Base-by-base conservation (phyloP, 805 yeast genomes). In the Wickerhamiella sergipiensis region DNA sequence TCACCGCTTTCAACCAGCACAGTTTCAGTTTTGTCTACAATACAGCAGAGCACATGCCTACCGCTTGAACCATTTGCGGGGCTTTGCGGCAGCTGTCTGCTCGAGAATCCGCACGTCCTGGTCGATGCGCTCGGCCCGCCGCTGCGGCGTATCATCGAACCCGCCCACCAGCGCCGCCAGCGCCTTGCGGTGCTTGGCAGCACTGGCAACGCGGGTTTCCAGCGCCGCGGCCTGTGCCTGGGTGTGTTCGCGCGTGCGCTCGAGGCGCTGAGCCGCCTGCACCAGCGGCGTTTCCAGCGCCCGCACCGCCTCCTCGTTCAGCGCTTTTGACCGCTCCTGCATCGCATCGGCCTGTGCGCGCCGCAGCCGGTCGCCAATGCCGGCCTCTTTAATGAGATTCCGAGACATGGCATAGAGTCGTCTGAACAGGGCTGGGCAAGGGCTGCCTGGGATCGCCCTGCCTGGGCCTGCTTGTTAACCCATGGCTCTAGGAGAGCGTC, bases 21-120 rank as follows among this genome's bases (percentile, higher is more conserved):
- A n/a, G n/a, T n/a, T n/a, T n/a, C n/a, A n/a, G n/a, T n/a, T 40
- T n/a, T 13, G 48, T 4, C 4, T 6, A 23, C 10, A 10, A 6
- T 18, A 21, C 18, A 3, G 19, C 4, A n/a, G 43, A 15, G 13
- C 12, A 33, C 12, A 8, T 8, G 8, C 5, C 8, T 24, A 29
- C 33, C 33, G 33, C 33, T 12, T 7, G 33, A 29, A 29, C 33
- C 33, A 29, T 8, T 24, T 24, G n/a, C n/a, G n/a, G n/a, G n/a
- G n/a, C n/a, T n/a, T n/a, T n/a, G n/a, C n/a, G n/a, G n/a, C n/a
- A 3, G 19, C 19, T 6, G 40, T 36, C 19, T 36, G 17, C 61
- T 87, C 95, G 44, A 87, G 64, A 1, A 85, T 78, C 46, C 95
- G 66, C 18, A 88, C 65, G 48, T 81, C 80, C 55, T 82, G 83